Evolutionary conservation across 1,284 basidiomycete genomes (phyloP).

Genomic region (Irpex lacteus): DNA sequence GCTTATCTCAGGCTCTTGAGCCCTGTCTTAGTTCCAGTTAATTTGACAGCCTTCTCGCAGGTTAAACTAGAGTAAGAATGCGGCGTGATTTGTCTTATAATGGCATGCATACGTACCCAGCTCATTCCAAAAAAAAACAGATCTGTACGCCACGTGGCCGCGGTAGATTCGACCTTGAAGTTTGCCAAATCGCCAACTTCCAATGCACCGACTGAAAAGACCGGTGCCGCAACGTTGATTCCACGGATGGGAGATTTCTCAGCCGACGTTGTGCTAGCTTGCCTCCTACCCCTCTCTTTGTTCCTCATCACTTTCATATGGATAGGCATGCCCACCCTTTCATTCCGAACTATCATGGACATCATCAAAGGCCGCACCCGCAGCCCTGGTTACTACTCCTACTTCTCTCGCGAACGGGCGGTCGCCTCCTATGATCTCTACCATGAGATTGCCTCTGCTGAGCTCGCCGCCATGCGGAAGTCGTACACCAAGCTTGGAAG

Average conservation of each 20-base stretch:
- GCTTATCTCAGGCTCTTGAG: too few species aligned
- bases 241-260: background rate
- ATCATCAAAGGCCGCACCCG: conserved; percentile 18
- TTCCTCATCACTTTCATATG: conserved; percentile 18
- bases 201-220: too few species aligned
- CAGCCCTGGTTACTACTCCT: conserved; percentile 3
- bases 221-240: too few species aligned
- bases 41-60: too few species aligned
- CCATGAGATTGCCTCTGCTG: conserved; percentile 18
- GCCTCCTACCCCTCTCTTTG: conserved; percentile 20
- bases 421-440: conserved; percentile 26
- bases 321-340: conserved; percentile 14
- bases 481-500: conserved; percentile 25
- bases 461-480: conserved; percentile 23
- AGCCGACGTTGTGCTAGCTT: conserved; percentile 21
- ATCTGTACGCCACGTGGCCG: too few species aligned
- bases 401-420: conserved; percentile 27
- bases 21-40: too few species aligned
- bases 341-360: conserved; percentile 13
- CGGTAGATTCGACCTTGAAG: too few species aligned
- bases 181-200: too few species aligned
- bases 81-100: too few species aligned
- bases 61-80: too few species aligned
- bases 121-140: too few species aligned
- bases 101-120: too few species aligned